Base-by-base conservation (phyloP, 495 filamentous ascomycete species). In the Aspergillus biplanus region DNA sequence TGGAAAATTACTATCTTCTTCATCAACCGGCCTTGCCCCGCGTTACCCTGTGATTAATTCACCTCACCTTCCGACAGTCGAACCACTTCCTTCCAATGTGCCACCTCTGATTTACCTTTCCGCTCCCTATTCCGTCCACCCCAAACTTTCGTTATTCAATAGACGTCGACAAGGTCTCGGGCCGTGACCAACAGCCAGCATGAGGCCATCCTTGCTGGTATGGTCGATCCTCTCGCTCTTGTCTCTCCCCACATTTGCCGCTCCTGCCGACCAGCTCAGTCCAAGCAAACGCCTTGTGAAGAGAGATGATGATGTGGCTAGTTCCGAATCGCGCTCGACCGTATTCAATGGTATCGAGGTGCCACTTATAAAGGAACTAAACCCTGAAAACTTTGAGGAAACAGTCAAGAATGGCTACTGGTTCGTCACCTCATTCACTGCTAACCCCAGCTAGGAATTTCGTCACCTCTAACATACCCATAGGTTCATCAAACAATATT, bases 291-390 rank as follows among this genome's bases (percentile, higher is more conserved):
- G 69, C 21, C 60, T 77, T 9, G 65, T 70, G 15, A 77, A 77
- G 58, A 71, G 74, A 66, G 63, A 54, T 16, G 63, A 54, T 16
- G 63, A 65, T 33, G 27, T 64, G n/a, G 15, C 37, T 32, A 65
- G 70, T 39, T 31, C 64, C 31, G 60, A 59, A 16, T 58, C 65
- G 21, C 21, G 60, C 7, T 33, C 71, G 48, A 93, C 91, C 16
- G 82, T 83, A 27, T 97, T 97, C 81, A 95, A 97, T 78, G 89
- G 84, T 53, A 79, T 91, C 42, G 81, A 84, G 63, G 92, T 97
- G 12, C 92, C 93, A 27, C 88, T 89, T 32, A 75, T 93, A 71
- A 82, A 83, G 65, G 85, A 90, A 71, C 70, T 92, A 50, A 82
- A 77, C 0, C 81, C 81, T 6, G 80, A 81, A 4, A 81, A 73